phyloP scores from a whole-genome alignment of 1,284 basidiomycete genomes.

The Neolentinus lepideus region DNA sequence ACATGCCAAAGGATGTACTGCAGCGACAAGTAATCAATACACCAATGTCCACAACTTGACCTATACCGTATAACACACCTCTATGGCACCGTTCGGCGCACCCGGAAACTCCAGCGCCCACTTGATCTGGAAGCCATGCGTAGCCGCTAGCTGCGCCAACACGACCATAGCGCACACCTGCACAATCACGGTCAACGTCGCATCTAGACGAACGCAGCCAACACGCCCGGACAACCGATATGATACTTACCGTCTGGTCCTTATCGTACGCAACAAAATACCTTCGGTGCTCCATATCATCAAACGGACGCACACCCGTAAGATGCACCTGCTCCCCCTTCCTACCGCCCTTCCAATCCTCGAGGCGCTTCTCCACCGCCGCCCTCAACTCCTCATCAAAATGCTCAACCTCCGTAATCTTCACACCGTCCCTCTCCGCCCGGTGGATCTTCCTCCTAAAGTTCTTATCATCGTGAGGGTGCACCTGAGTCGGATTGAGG shows the following conservation, averaged over 20 bases:
- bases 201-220: too few relatives aligned
- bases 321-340: conserved; percentile 50
- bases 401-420: conserved; percentile 28
- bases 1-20: conserved; percentile 41
- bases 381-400: conserved; percentile 30
- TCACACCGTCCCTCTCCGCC: conserved; percentile 41
- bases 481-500: conserved; percentile 33
- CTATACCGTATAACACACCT: conserved; percentile 8
- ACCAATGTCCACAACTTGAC: background rate
- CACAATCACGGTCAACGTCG: background rate
- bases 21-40: conserved; percentile 10
- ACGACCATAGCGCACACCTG: conserved; percentile 40
- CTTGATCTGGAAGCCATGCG: conserved; percentile 50
- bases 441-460: conserved; percentile 39
- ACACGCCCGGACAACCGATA: background rate
- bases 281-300: conserved; percentile 40
- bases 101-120: conserved; percentile 52
- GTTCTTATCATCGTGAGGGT: conserved; percentile 33
- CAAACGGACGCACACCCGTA: conserved; percentile 45
- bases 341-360: conserved; percentile 36
- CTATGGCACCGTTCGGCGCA: conserved; percentile 40
- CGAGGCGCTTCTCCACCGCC: conserved; percentile 34
- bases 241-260: conserved; percentile 27
- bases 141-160: conserved; percentile 42
- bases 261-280: conserved; percentile 45